Evolutionary conservation across 2,329 filamentous ascomycete species (phyloP), one percentile per base, ranked within the genome.

Genomic region (Cadophora luteo-olivacea): DNA sequence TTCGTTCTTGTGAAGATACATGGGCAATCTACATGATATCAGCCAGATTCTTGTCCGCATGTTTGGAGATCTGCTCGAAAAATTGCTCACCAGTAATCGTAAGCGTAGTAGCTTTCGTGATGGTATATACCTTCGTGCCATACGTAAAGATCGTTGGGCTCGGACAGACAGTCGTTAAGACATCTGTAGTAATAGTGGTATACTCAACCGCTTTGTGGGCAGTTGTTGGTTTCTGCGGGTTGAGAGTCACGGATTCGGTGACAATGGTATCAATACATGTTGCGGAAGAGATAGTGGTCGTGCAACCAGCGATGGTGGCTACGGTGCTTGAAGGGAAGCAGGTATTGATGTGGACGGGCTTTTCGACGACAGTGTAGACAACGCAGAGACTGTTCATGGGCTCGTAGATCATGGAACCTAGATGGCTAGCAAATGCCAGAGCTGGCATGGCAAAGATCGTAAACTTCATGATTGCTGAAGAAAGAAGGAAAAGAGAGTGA

Each of bases 191-290:
- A n/a, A 60, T 32, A 3, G 57, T 60, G 6, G 60, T 61, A 19
- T 61, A n/a, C 60, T 24, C 60, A 24, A 54, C 25, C 11, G 32
- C 48, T 8, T 64, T 32, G 22, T 41, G n/a, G 11, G 32, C 22
- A 19, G 32, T n/a, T 9, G 48, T 29, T 8, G 48, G 45, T 24
- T 3, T 8, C 2, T 8, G 61, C 2, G 29, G 29, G n/a, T 48
- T 61, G 7, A 51, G 60, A 55, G 62, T 64, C 16, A 25, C 22
- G 16, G 62, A 64, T 29, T 41, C 51, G 2, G 51, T 64, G 51
- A 64, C 24, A 3, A 51, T 64, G n/a, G 62, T 64, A 48, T 64
- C 62, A 32, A 64, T 57, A 19, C 62, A 64, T 16, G 62, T 55
- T 25, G 62, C 29, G 11, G 62, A 64, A 57, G 51, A 45, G 36